These are phyloP conservation scores for Tylopilus rubrobrunneus DNA, from an alignment of 768 basidiomycete species.

Conservation along the genomic window DNA sequence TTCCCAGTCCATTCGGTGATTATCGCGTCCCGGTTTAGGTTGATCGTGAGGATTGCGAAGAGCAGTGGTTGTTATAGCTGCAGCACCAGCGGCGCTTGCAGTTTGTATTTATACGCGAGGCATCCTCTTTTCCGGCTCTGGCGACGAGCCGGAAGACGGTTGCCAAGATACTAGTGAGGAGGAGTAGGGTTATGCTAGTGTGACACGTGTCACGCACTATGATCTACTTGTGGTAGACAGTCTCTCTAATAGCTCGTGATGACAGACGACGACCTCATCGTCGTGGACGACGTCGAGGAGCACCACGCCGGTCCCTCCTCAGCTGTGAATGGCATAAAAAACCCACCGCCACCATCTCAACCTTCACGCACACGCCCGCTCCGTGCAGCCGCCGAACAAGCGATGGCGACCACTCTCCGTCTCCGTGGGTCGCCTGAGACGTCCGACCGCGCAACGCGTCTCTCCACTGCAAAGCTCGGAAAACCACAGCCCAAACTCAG, in stretches of 20 bases:
- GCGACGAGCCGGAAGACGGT: not conserved
- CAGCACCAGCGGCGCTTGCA: slow-evolving; percentile 41
- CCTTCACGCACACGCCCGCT: slow-evolving; percentile 30
- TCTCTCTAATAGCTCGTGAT: not conserved
- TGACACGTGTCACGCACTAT: slow-evolving; percentile 16
- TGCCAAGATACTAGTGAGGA: not conserved
- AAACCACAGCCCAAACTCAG: slow-evolving; percentile 72
- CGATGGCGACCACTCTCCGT: slow-evolving; percentile 35
- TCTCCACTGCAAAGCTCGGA: slow-evolving; percentile 45
- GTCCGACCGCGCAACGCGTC: slow-evolving; percentile 55
- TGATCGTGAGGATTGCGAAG: slow-evolving; percentile 43
- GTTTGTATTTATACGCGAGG: slow-evolving; percentile 30
- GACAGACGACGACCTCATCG: slow-evolving; percentile 62
- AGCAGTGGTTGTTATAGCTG: slow-evolving; percentile 51
- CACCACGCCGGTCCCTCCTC: slow-evolving; percentile 37
- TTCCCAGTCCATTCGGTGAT: slow-evolving; percentile 19
- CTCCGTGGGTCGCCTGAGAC: slow-evolving; percentile 28
- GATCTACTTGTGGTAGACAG: not conserved
- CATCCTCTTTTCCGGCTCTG: not conserved
- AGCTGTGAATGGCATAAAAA: slow-evolving; percentile 23
- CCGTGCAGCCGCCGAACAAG: slow-evolving; percentile 31
- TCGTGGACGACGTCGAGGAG: slow-evolving; percentile 55
- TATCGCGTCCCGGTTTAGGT: slow-evolving; percentile 10
- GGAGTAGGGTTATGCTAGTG: slow-evolving; percentile 9
- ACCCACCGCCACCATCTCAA: slow-evolving; percentile 11